These are phyloP conservation scores for Puccinia polysora DNA, from an alignment of 1,284 basidiomycete species.

Conservation along the genomic window DNA sequence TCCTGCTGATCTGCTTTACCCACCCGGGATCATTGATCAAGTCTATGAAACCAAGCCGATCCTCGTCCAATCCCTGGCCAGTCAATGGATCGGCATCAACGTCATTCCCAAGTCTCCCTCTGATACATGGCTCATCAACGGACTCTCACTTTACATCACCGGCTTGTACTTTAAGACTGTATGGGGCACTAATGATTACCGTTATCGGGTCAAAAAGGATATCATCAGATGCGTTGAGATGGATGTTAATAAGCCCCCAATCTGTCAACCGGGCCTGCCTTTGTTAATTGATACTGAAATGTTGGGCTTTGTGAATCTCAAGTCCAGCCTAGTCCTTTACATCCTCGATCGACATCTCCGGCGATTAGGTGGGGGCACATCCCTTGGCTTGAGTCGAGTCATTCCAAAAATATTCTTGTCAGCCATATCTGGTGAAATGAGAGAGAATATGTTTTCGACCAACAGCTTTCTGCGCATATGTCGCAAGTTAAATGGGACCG, in stretches of 20 bases:
- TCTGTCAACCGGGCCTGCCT: slow-evolving; percentile 82
- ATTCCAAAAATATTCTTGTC: slow-evolving; percentile 92
- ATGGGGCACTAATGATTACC: slow-evolving; percentile 94
- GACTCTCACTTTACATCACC: slow-evolving; percentile 83
- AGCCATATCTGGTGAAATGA: slow-evolving; percentile 84
- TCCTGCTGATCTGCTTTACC: slow-evolving; percentile 77
- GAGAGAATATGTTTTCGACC: slow-evolving; percentile 65
- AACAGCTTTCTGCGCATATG: slow-evolving; percentile 85
- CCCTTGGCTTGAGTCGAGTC: slow-evolving; percentile 86
- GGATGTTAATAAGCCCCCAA: slow-evolving; percentile 84
- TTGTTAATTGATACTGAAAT: slow-evolving; percentile 47
- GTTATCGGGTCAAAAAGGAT: slow-evolving; percentile 91
- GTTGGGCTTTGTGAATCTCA: slow-evolving; percentile 77
- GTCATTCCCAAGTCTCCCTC: slow-evolving; percentile 91
- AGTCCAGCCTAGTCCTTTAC: slow-evolving; percentile 88
- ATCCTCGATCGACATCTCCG: slow-evolving; percentile 89
- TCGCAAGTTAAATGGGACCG: slow-evolving; percentile 70
- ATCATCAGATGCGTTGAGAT: slow-evolving; percentile 85
- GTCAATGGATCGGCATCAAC: slow-evolving; percentile 96
- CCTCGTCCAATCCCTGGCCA: slow-evolving; percentile 80
- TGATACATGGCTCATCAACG: slow-evolving; percentile 93
- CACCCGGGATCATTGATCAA: slow-evolving; percentile 85
- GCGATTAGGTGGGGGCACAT: slow-evolving; percentile 75
- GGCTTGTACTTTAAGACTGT: slow-evolving; percentile 80
- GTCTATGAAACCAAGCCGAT: slow-evolving; percentile 82